Percentiles rank a stretch among this genome's conserved stretches.
Evolutionary conservation across 106 monocot species (phyloP).

Genomic region (Vanilla planifolia): DNA sequence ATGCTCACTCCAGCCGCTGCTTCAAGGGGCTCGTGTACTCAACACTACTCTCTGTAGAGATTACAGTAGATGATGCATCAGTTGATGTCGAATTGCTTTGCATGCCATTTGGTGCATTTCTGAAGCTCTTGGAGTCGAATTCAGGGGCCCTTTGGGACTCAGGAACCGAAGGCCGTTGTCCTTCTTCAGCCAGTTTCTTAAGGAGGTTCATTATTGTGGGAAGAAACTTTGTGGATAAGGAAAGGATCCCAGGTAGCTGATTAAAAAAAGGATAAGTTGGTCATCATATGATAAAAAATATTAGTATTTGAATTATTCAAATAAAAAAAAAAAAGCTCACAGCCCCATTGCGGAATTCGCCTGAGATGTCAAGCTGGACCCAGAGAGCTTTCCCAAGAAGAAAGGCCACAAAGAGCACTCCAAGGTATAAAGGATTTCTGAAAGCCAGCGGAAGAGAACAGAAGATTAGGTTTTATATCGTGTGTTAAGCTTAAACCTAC

Average conservation of each 20-base stretch:
- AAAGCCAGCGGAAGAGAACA: constrained; percentile 8
- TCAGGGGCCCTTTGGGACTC: constrained; percentile 35
- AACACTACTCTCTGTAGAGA: constrained; percentile 43
- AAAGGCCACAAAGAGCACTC: constrained; percentile 62
- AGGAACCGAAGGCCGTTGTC: constrained; percentile 21
- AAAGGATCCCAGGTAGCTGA: no score
- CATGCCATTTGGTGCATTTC: constrained; percentile 35
- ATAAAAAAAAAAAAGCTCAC: no score
- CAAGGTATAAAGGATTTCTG: constrained; percentile 86
- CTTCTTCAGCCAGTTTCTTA: no score
- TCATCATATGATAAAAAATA: no score
- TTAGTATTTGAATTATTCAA: no score
- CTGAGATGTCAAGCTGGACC: constrained; percentile 85
- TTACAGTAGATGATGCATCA: constrained; percentile 59
- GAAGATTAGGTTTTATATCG: no score
- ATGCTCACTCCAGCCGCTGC: constrained; percentile 12
- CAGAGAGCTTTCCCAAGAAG: constrained; percentile 87
- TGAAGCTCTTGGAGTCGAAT: constrained; percentile 26
- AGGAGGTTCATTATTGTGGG: no score
- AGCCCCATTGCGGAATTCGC: constrained; percentile 73
- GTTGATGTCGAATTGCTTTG: constrained; percentile 28
- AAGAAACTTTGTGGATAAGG: no score
- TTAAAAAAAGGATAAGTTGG: no score
- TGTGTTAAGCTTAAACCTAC: no score
- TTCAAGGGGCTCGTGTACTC: constrained; percentile 56